Conservation (phyloP, 306 rosid genomes). For the Bauhinia variegata region DNA sequence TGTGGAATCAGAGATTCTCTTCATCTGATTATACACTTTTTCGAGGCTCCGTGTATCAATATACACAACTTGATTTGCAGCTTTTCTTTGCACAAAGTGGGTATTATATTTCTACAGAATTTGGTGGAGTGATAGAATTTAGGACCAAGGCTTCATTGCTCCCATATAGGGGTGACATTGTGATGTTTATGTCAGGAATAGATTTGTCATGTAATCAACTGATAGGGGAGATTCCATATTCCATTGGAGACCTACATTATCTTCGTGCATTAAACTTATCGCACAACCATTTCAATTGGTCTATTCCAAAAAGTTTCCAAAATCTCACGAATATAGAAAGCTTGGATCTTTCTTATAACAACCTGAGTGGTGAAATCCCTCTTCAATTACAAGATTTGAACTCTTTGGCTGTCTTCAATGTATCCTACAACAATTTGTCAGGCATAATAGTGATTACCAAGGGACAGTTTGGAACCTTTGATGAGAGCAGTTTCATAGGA, state of each 20-base stretch:
- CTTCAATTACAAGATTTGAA: not conserved
- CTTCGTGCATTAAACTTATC: constrained; percentile 34
- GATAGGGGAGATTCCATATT: constrained; percentile 20
- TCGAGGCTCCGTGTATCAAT: too few relatives aligned
- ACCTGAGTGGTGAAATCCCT: constrained; percentile 10
- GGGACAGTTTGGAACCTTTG: not conserved
- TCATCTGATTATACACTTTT: too few relatives aligned
- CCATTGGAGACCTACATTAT: not conserved
- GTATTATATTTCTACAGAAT: too few relatives aligned
- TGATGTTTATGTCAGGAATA: not conserved
- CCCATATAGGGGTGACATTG: not conserved
- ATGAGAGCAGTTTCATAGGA: not conserved
- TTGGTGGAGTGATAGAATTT: too few relatives aligned
- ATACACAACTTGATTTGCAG: too few relatives aligned
- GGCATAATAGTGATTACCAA: not conserved
- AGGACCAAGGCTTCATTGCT: too few relatives aligned
- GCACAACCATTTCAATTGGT: constrained; percentile 15
- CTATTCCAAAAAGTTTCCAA: constrained; percentile 20
- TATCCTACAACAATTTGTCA: constrained; percentile 1
- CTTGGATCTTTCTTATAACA: constrained; percentile 36
- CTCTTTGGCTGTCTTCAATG: constrained; percentile 19
- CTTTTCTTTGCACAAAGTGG: too few relatives aligned
- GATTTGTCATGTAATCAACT: constrained; percentile 11
- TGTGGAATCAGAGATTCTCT: too few relatives aligned
- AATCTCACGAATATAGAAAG: constrained; percentile 17